A percentile compares a stretch with the other conserved stretches of the same genome.
phyloP scores from a whole-genome alignment of 306 rosid species.

The Lathyrus oleraceus region DNA sequence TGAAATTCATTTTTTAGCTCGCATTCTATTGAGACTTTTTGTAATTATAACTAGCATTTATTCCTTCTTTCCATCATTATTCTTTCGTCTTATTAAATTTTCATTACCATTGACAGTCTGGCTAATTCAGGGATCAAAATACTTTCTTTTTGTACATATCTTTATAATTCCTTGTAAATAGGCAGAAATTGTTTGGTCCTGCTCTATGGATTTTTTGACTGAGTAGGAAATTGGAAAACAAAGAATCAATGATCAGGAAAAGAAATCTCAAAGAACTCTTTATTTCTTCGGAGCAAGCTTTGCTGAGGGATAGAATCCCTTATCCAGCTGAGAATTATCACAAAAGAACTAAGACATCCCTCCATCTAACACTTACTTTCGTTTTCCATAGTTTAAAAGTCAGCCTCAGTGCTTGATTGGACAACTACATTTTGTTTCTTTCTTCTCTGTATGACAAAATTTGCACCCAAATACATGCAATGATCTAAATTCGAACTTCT shows the following conservation, averaged over 20 bases:
- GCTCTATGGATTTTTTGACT: no score
- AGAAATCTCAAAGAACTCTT: no score
- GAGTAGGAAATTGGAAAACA: background rate
- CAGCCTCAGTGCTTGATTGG: background rate
- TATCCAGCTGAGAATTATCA: background rate
- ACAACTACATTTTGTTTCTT: background rate
- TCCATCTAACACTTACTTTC: background rate
- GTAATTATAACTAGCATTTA: background rate
- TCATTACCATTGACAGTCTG: background rate
- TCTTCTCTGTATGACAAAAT: background rate
- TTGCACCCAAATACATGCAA: background rate
- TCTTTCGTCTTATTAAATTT: background rate
- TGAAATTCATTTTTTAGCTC: background rate
- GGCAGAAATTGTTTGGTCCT: background rate
- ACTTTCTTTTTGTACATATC: background rate
- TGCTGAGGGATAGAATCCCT: no score
- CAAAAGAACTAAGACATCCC: background rate
- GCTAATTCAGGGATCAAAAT: background rate
- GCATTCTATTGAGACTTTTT: background rate
- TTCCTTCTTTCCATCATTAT: conserved; percentile 8
- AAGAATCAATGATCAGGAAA: background rate
- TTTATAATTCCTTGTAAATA: background rate
- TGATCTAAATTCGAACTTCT: no score
- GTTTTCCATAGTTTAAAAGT: background rate
- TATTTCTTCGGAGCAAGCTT: no score